Evolutionary conservation across 371 early-diverging fungal genomes (phyloP).

Genomic region (Mortierella sp.): DNA sequence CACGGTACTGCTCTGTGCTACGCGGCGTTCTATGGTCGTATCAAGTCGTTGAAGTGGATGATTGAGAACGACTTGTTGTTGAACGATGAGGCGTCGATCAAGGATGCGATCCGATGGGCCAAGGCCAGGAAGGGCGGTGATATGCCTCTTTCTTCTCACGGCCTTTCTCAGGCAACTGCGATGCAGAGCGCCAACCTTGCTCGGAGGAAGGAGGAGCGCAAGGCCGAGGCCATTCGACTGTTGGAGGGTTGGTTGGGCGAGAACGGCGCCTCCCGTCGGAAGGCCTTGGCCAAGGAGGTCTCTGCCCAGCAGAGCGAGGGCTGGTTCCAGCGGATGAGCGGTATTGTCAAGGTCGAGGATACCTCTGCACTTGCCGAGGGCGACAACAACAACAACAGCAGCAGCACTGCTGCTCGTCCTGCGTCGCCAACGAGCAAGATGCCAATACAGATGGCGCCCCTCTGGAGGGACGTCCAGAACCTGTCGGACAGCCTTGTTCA

Average conservation of each 20-base stretch:
- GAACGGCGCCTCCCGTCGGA: conserved; percentile 34
- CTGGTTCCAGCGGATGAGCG: conserved; percentile 52
- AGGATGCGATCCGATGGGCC: conserved; percentile 57
- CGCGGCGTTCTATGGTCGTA: conserved; percentile 53
- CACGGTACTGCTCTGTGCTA: conserved; percentile 48
- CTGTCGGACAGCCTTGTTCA: conserved; percentile 26
- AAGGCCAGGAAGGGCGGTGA: conserved; percentile 36
- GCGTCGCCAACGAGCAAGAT: conserved; percentile 11
- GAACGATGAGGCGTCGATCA: conserved; percentile 51
- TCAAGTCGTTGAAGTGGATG: conserved; percentile 56
- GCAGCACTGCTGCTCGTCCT: conserved; percentile 3
- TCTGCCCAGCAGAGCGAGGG: conserved; percentile 29
- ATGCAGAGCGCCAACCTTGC: conserved; percentile 20
- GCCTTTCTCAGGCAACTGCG: conserved; percentile 16
- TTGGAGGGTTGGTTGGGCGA: conserved; percentile 52
- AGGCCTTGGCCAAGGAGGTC: conserved; percentile 35
- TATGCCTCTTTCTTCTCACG: conserved; percentile 12
- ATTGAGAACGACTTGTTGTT: conserved; percentile 48
- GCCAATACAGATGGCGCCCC: conserved; percentile 34
- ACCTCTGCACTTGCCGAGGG: background rate
- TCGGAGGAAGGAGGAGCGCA: conserved; percentile 44
- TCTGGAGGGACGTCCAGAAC: conserved; percentile 37
- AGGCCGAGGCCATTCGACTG: conserved; percentile 33
- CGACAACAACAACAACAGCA: background rate
- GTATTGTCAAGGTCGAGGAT: conserved; percentile 29